Evolutionary conservation across 2,329 filamentous ascomycete genomes (phyloP), one percentile per base, ranked within the genome.

Genomic region (Pseudonectria buxi): DNA sequence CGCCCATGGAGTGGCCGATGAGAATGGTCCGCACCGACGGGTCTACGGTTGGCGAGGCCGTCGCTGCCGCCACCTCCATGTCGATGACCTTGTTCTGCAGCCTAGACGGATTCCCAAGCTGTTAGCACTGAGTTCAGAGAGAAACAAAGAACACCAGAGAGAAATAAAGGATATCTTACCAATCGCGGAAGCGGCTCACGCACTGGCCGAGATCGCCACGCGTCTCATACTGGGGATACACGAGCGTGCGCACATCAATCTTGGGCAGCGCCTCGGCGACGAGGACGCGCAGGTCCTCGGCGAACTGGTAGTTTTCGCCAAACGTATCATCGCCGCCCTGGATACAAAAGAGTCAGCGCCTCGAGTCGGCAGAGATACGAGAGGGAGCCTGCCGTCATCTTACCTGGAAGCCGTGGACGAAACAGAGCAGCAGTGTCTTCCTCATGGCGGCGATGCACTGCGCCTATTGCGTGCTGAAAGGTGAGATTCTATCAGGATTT

Each of bases 61-160:
- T 90, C 30, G 73, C 72, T 48, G 85, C 83, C 18, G 74, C 79
- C 38, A 95, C 89, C 63, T 98, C 90, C 52, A 95, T 70, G 59
- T 96, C 92, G 51, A 96, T 95, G 50, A 96, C 86, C 51, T 86
- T 86, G 56, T 95, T 83, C 47, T 89, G 79, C 12, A 96, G 76
- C 86, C 83, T 87, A 38, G 4, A 11, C 13, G 12, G 28, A 15
- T 6, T 16, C 12, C n/a, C 6, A 7, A 14, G 14, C 6, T 10
- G 16, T 14, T 33, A 15, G 33, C 6, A 24, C 24, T 37, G 39
- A 4, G 10, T 6, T 26, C 11, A 10, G 14, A 24, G 14, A 7
- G 10, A 16, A n/a, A 25, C 14, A 14, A n/a, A 32, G 15, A 10
- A 4, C 13, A 26, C 15, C 32, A 36, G 26, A 40, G 37, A 12